Percentiles rank a stretch among this genome's conserved stretches.
These are phyloP conservation scores for Sclerotinia glacialis DNA, from an alignment of 2,329 filamentous ascomycete species.

Conservation along the genomic window DNA sequence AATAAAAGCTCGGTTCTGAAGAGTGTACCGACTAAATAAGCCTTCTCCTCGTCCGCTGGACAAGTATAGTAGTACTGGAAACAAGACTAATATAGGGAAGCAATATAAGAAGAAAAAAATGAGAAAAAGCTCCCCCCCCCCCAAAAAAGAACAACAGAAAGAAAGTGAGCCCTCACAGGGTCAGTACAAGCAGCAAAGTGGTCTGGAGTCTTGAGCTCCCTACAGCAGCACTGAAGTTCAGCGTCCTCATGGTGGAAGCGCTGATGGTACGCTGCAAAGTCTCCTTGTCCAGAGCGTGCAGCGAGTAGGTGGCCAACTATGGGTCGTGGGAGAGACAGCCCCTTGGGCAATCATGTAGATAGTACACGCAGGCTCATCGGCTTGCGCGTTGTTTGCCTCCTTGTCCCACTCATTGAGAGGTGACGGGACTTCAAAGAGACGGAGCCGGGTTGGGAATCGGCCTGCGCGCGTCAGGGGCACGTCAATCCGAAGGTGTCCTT, in stretches of 20 bases:
- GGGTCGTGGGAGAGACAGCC: background rate
- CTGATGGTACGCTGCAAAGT: conserved; percentile 6
- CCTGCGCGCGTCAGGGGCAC: background rate
- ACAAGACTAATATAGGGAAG: no score
- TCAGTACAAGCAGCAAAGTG: background rate
- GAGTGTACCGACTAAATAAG: no score
- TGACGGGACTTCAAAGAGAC: conserved; percentile 11
- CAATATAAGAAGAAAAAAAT: no score
- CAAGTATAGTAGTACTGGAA: no score
- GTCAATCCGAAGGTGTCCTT: background rate
- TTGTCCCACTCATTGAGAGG: no score
- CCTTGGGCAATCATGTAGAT: background rate
- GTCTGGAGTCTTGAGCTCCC: conserved; percentile 8
- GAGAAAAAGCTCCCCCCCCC: background rate
- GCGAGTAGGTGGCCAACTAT: background rate
- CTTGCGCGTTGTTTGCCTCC: background rate
- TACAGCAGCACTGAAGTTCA: background rate
- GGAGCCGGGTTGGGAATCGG: conserved; percentile 7
- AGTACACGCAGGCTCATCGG: background rate
- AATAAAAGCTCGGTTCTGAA: no score
- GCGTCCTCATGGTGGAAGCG: conserved; percentile 2
- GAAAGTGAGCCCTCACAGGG: background rate
- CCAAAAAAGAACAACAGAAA: no score
- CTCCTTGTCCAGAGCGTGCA: conserved; percentile 1
- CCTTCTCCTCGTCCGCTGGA: no score